Conservation (phyloP, 2,329 filamentous ascomycete genomes). For the Aspergillus fructus region DNA sequence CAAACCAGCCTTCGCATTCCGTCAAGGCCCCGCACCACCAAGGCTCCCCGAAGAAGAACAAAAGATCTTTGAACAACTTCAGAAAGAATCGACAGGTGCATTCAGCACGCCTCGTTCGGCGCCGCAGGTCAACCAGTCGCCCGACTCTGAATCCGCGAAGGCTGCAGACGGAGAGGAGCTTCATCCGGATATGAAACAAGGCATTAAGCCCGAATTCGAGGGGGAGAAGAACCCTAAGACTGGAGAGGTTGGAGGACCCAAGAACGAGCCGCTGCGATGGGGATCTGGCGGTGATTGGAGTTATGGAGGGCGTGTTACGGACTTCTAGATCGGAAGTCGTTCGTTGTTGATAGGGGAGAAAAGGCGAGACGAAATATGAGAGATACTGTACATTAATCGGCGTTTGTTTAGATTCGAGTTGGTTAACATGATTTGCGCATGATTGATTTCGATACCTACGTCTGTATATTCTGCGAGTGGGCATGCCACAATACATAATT, state of each 20-base stretch:
- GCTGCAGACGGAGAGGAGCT: slow-evolving; percentile 64
- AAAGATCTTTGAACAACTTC: slow-evolving; percentile 84
- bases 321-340: slow-evolving; percentile 59
- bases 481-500: background rate
- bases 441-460: background rate
- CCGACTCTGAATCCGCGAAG: slow-evolving; percentile 36
- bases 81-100: slow-evolving; percentile 71
- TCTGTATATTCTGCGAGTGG: background rate
- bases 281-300: slow-evolving; percentile 78
- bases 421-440: background rate
- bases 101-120: slow-evolving; percentile 63
- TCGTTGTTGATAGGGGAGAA: background rate
- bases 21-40: slow-evolving; percentile 67
- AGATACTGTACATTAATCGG: background rate
- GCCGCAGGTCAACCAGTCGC: slow-evolving; percentile 53
- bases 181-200: slow-evolving; percentile 70
- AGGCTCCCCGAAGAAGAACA: slow-evolving; percentile 86
- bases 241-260: slow-evolving; percentile 92
- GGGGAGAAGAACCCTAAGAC: slow-evolving; percentile 91
- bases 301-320: slow-evolving; percentile 91
- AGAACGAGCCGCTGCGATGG: slow-evolving; percentile 95
- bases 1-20: slow-evolving; percentile 34
- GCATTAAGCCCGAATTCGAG: slow-evolving; percentile 86
- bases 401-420: background rate
- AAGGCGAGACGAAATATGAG: background rate